Base-by-base conservation (phyloP, 257 asterid genomes). In the Solanum chiquidenum region DNA sequence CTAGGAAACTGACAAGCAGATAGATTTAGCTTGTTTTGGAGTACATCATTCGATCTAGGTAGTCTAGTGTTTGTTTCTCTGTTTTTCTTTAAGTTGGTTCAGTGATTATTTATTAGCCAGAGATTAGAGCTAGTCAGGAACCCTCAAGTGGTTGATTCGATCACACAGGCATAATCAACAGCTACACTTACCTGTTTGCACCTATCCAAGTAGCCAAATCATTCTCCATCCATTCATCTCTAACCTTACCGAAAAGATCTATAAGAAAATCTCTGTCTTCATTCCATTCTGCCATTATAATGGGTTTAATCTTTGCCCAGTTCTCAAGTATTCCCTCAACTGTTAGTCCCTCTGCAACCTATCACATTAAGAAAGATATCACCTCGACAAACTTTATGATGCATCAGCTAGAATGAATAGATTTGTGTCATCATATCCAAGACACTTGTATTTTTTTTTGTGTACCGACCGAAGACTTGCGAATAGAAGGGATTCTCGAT, bases 311-410 rank as follows among this genome's bases (percentile, higher is more conserved):
- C 86, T 90, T 90, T 76, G 83, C 40, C 99, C 99, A 97, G 88
- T 92, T 93, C 68, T 95, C 98, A 91, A 97, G 91, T 87, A 97
- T 95, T 21, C 86, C 92, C 72, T 93, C 96, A 68, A 91, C 91
- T 1, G 94, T 93, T 82, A 97, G 94, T 58, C 98, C 98, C 91
- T 94, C 98, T 73, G 98, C 95, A 77, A 95, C 98, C 98, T 97
- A 93, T 88, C 84, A 90, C 29, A 29, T 49, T 62, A 79, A 91
- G 87, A 88, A 66, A 88, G 87, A 52, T 33, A 84, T 72, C 86
- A 90, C 75, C 87, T 87, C 60, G 77, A 11, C 9, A 12, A 83
- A 29, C n/a, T 76, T 79, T 80, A 84, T 86, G 86, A 86, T 85
- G 75, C 85, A 85, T 89, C 40, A 58, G 44, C 71, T 40, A 72